These are phyloP conservation scores for Gossypium raimondii DNA, from an alignment of 345 rosid species.

Conservation along the genomic window DNA sequence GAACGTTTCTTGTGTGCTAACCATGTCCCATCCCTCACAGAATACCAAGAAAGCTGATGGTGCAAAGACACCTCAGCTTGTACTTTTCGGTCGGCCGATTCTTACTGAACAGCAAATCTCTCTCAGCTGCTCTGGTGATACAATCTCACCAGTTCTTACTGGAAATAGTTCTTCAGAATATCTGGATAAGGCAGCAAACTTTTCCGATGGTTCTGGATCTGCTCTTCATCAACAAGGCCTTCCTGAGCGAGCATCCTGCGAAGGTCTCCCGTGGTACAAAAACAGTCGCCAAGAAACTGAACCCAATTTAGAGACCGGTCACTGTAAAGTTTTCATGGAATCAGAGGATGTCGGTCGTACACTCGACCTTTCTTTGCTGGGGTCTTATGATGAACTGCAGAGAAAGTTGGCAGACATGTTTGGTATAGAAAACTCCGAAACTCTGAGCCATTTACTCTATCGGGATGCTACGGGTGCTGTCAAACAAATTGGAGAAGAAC, in stretches of 20 bases:
- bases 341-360: slow-evolving; percentile 86
- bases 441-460: slow-evolving; percentile 58
- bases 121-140: slow-evolving; percentile 34
- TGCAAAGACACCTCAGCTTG: slow-evolving; percentile 41
- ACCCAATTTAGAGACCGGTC: slow-evolving; percentile 50
- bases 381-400: slow-evolving; percentile 66
- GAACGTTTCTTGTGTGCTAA: slow-evolving; percentile 44
- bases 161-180: slow-evolving; percentile 28
- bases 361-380: slow-evolving; percentile 63
- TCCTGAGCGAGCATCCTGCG: slow-evolving; percentile 28
- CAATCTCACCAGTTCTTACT: slow-evolving; percentile 29
- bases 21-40: slow-evolving; percentile 39
- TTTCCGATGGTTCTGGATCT: slow-evolving; percentile 32
- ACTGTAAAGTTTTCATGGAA: slow-evolving; percentile 89
- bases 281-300: slow-evolving; percentile 34
- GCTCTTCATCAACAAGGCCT: slow-evolving; percentile 33
- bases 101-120: slow-evolving; percentile 61
- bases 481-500: slow-evolving; percentile 68
- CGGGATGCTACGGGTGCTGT: slow-evolving; percentile 55
- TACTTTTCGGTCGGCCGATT: slow-evolving; percentile 63
- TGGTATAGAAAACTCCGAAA: slow-evolving; percentile 50
- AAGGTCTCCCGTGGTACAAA: slow-evolving; percentile 33
- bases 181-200: slow-evolving; percentile 22
- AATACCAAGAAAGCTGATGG: slow-evolving; percentile 34
- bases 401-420: background rate